These are phyloP conservation scores for Podaxis sp. DNA, from an alignment of 768 basidiomycete genomes.

Conservation along the genomic window DNA sequence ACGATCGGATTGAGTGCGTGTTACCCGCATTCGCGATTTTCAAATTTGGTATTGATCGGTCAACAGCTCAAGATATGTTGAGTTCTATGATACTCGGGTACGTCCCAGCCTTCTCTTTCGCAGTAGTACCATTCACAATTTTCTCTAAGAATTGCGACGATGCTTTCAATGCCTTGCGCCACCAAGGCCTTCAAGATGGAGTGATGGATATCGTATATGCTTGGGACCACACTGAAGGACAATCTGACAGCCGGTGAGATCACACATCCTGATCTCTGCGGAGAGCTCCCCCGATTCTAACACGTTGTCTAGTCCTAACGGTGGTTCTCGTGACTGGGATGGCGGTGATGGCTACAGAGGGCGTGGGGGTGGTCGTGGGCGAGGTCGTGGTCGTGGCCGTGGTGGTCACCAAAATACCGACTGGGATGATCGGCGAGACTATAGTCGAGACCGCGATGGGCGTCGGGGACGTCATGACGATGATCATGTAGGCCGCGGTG, in stretches of 20 bases:
- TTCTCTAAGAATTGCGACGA: slow-evolving; percentile 63
- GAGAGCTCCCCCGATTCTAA: neutral
- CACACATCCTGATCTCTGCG: neutral
- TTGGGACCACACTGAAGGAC: slow-evolving; percentile 67
- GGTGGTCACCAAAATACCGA: slow-evolving; percentile 23
- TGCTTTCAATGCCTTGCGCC: slow-evolving; percentile 77
- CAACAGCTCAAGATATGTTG: slow-evolving; percentile 83
- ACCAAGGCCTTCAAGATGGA: slow-evolving; percentile 80
- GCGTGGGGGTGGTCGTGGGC: slow-evolving; percentile 38
- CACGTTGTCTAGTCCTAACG: slow-evolving; percentile 22
- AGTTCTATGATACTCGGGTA: slow-evolving; percentile 89
- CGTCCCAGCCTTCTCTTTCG: slow-evolving; percentile 22
- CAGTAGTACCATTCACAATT: neutral
- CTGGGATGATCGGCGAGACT: slow-evolving; percentile 42
- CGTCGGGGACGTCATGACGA: slow-evolving; percentile 39
- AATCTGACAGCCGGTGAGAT: slow-evolving; percentile 20
- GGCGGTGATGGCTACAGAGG: slow-evolving; percentile 34
- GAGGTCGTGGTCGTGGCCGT: slow-evolving; percentile 40
- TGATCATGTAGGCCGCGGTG: slow-evolving; percentile 27
- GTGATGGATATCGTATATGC: slow-evolving; percentile 85
- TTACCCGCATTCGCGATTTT: neutral
- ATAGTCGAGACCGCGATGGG: slow-evolving; percentile 45
- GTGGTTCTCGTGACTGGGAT: slow-evolving; percentile 49
- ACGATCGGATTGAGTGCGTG: slow-evolving; percentile 60
- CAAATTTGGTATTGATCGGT: slow-evolving; percentile 7